These are phyloP conservation scores for Fusarium sp. DNA, from an alignment of 2,329 filamentous ascomycete species.

Conservation along the genomic window DNA sequence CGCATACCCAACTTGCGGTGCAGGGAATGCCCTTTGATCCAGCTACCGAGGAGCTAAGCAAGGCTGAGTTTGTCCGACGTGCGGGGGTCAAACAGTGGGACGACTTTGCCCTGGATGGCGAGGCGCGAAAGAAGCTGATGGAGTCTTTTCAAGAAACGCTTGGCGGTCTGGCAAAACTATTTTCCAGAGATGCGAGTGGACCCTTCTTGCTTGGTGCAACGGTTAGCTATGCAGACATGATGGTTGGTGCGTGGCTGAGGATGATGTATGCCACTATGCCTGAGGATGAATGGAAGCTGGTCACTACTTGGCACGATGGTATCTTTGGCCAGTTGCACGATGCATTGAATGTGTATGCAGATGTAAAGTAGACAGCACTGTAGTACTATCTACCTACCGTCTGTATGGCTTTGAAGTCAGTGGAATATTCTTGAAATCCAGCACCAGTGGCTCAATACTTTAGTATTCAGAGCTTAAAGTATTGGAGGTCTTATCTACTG, in stretches of 20 bases:
- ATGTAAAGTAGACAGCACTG: constrained; percentile 43
- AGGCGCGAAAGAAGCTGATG: constrained; percentile 56
- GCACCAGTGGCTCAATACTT: no score
- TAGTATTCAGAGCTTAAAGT: no score
- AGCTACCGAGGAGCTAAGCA: constrained; percentile 57
- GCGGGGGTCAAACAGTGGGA: constrained; percentile 60
- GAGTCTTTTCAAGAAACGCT: constrained; percentile 58
- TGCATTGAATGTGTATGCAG: constrained; percentile 57
- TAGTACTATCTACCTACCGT: no score
- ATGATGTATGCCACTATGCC: constrained; percentile 60
- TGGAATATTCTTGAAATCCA: no score
- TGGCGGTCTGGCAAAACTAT: constrained; percentile 59
- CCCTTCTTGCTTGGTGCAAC: constrained; percentile 62
- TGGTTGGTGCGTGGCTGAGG: constrained; percentile 68
- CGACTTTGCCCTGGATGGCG: constrained; percentile 55
- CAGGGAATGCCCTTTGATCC: constrained; percentile 65
- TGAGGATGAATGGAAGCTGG: constrained; percentile 60
- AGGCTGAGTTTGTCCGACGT: constrained; percentile 63
- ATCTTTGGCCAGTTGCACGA: constrained; percentile 64
- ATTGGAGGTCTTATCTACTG: not conserved
- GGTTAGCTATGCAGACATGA: constrained; percentile 67
- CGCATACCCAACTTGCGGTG: constrained; percentile 57
- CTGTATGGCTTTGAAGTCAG: no score
- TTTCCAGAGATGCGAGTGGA: constrained; percentile 54
- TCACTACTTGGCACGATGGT: constrained; percentile 64